phyloP scores from a whole-genome alignment of 257 asterid genomes.

The Fraxinus quadrangulata region DNA sequence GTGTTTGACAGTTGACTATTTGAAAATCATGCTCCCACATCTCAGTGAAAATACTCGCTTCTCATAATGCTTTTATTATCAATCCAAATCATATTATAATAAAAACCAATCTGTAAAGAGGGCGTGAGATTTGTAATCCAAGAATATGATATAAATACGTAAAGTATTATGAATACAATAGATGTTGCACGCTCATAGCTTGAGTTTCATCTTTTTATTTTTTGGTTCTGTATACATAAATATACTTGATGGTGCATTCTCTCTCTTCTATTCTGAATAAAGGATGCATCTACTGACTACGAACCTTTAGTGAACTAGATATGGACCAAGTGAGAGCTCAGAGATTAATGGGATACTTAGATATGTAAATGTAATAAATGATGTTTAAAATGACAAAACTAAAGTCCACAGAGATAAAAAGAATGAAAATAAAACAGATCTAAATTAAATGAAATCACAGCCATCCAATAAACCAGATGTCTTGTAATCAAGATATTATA shows the following conservation, averaged over 20 bases:
- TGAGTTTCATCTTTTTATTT: neutral
- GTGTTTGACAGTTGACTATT: neutral
- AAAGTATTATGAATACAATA: neutral
- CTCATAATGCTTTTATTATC: neutral
- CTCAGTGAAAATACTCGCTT: neutral
- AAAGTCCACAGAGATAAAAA: neutral
- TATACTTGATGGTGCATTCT: neutral
- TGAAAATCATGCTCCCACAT: neutral
- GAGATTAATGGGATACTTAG: neutral
- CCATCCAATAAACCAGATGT: constrained; percentile 11
- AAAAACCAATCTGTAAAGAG: neutral
- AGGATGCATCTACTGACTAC: neutral
- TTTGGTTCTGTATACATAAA: neutral
- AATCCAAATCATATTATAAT: neutral
- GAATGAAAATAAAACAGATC: neutral
- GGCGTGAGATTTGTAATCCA: neutral
- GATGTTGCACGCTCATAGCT: neutral
- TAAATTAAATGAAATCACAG: neutral
- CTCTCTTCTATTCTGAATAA: neutral
- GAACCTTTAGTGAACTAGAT: neutral
- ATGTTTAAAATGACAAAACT: neutral
- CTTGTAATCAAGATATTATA: constrained; percentile 12
- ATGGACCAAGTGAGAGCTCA: neutral
- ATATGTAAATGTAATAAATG: neutral
- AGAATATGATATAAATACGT: neutral